Evolutionary conservation across 2,329 filamentous ascomycete species (phyloP).

Genomic region (Blastomyces parvus): DNA sequence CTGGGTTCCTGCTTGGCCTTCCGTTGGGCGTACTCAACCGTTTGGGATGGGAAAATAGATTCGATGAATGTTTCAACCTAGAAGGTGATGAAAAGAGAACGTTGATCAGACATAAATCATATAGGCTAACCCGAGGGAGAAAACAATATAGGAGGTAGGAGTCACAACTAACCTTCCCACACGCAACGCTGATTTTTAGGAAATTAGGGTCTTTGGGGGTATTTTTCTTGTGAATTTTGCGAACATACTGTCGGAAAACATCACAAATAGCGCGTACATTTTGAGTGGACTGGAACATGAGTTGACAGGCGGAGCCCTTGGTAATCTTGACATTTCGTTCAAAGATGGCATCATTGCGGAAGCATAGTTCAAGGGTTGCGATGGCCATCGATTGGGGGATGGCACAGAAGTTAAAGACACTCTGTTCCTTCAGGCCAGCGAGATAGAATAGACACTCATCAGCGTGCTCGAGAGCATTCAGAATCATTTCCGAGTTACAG

Average conservation of each 20-base stretch:
- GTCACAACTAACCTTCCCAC: slow-evolving; percentile 59
- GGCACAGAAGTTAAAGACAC: slow-evolving; percentile 96
- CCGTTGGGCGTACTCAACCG: slow-evolving; percentile 48
- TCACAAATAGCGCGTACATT: slow-evolving; percentile 74
- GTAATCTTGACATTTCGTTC: slow-evolving; percentile 89
- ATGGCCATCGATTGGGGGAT: slow-evolving; percentile 98
- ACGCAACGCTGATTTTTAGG: slow-evolving; percentile 80
- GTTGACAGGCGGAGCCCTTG: slow-evolving; percentile 80
- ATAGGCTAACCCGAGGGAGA: background rate
- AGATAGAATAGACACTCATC: slow-evolving; percentile 98
- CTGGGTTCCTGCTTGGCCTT: slow-evolving; percentile 46
- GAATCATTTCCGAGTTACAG: slow-evolving; percentile 87
- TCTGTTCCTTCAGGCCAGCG: slow-evolving; percentile 87
- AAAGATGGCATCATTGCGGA: slow-evolving; percentile 82
- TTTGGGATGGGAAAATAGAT: slow-evolving; percentile 77
- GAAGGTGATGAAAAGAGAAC: slow-evolving; percentile 12
- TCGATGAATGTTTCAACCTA: slow-evolving; percentile 95
- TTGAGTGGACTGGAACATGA: slow-evolving; percentile 90
- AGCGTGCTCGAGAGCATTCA: slow-evolving; percentile 74
- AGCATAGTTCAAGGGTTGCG: slow-evolving; percentile 81
- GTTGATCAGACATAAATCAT: slow-evolving; percentile 6
- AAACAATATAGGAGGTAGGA: background rate
- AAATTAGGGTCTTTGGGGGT: slow-evolving; percentile 88
- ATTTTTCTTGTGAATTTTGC: slow-evolving; percentile 86
- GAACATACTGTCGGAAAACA: slow-evolving; percentile 67